A percentile compares a stretch with the other conserved stretches of the same genome.
These are phyloP conservation scores for Pleomassaria siparia DNA, from an alignment of 2,329 filamentous ascomycete species.

Conservation along the genomic window DNA sequence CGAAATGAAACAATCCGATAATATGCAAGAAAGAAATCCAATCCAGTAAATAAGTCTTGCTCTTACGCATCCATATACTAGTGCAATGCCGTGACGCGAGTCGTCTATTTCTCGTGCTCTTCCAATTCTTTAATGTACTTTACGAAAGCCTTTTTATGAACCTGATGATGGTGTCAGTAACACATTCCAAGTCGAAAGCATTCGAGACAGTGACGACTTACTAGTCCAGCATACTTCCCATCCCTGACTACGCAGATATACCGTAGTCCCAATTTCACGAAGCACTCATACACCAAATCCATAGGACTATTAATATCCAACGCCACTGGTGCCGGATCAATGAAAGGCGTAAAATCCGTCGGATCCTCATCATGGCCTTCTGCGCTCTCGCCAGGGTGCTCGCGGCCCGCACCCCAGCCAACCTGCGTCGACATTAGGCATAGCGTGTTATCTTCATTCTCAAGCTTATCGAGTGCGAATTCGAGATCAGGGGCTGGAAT, in stretches of 20 bases:
- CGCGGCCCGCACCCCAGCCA: slow-evolving; percentile 43
- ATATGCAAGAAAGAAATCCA: too few species aligned
- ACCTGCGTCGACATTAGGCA: slow-evolving; percentile 79
- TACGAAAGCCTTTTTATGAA: slow-evolving; percentile 96
- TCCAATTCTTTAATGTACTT: slow-evolving; percentile 88
- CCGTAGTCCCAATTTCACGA: slow-evolving; percentile 86
- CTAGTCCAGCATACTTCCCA: slow-evolving; percentile 85
- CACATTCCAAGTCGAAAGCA: neutral
- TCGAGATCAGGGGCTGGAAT: slow-evolving; percentile 94
- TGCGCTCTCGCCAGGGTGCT: slow-evolving; percentile 60
- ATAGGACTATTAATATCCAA: slow-evolving; percentile 88
- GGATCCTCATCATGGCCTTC: slow-evolving; percentile 59
- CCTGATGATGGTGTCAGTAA: slow-evolving; percentile 46
- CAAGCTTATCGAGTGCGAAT: slow-evolving; percentile 83
- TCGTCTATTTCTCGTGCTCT: slow-evolving; percentile 44
- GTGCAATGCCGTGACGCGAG: neutral
- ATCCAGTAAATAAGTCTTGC: too few species aligned
- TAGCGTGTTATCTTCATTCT: slow-evolving; percentile 69
- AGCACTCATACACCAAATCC: slow-evolving; percentile 95
- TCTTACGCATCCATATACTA: too few species aligned
- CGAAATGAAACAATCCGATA: too few species aligned
- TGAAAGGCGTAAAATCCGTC: slow-evolving; percentile 85
- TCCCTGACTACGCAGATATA: slow-evolving; percentile 89
- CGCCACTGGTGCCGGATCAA: slow-evolving; percentile 87
- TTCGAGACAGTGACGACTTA: slow-evolving; percentile 48